Conservation (phyloP, 2,329 filamentous ascomycete genomes). For the Hortaea sp. region DNA sequence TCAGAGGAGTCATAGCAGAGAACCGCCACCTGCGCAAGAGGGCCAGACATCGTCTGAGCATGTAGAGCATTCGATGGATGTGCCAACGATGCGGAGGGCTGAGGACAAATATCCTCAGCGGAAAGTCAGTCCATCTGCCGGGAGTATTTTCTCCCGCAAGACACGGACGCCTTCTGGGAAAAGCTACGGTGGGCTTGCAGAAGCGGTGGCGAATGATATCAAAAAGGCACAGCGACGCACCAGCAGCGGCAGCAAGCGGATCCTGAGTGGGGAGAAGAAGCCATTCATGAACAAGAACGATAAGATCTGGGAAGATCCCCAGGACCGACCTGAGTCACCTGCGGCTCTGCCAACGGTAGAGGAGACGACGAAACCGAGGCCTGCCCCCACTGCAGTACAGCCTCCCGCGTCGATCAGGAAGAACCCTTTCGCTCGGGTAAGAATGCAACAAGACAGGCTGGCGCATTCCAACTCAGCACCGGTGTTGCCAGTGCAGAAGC, state of each 20-base stretch:
- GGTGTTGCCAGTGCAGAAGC: constrained; percentile 24
- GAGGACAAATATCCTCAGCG: constrained; percentile 8
- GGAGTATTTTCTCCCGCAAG: constrained; percentile 5
- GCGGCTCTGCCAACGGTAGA: background rate
- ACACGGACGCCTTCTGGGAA: constrained; percentile 19
- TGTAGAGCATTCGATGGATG: constrained; percentile 1
- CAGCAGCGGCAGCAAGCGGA: constrained; percentile 56
- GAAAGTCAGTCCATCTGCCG: constrained; percentile 13
- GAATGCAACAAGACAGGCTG: constrained; percentile 41
- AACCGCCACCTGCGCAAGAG: constrained; percentile 2
- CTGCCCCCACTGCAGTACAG: constrained; percentile 21
- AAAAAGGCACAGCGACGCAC: constrained; percentile 35
- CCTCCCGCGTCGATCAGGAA: constrained; percentile 43
- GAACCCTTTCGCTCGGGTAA: constrained; percentile 56
- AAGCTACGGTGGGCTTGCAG: constrained; percentile 26
- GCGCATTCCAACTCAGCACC: constrained; percentile 36
- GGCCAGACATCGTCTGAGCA: background rate
- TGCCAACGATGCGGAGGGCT: constrained; percentile 5
- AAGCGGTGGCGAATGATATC: constrained; percentile 25
- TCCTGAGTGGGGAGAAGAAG: constrained; percentile 58
- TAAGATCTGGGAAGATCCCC: constrained; percentile 83
- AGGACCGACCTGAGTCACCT: constrained; percentile 29
- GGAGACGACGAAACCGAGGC: constrained; percentile 2
- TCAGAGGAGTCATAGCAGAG: constrained; percentile 41
- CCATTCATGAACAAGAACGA: constrained; percentile 62